Percentiles rank a stretch among this genome's conserved stretches.
Conservation (phyloP, 805 yeast species). For the Candida morakotiae region DNA sequence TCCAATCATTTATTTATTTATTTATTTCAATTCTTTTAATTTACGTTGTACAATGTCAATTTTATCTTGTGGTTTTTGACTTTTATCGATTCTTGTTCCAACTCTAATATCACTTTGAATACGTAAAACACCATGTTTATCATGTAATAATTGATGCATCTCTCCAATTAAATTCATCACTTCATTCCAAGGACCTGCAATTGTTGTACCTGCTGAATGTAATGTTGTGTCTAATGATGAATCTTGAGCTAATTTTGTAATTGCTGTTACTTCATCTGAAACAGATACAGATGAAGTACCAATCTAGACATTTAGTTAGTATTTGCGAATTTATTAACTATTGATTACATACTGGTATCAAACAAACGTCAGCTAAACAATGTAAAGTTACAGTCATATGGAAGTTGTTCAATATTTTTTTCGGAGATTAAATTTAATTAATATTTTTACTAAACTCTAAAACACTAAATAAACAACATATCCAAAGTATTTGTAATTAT, state of each 20-base stretch:
- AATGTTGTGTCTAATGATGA: slow-evolving; percentile 64
- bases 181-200: slow-evolving; percentile 90
- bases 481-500: too few species aligned
- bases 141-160: slow-evolving; percentile 68
- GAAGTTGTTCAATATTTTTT: neutral
- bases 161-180: slow-evolving; percentile 77
- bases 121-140: slow-evolving; percentile 62
- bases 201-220: slow-evolving; percentile 91
- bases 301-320: slow-evolving; percentile 38
- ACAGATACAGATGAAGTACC: slow-evolving; percentile 80
- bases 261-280: slow-evolving; percentile 71
- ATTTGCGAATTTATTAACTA: slow-evolving; percentile 19
- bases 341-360: slow-evolving; percentile 53
- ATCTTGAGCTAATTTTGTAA: slow-evolving; percentile 59
- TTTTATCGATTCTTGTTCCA: slow-evolving; percentile 79
- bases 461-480: too few species aligned
- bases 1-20: neutral
- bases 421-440: too few species aligned
- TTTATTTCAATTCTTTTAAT: slow-evolving; percentile 13
- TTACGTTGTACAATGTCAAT: slow-evolving; percentile 60
- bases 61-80: slow-evolving; percentile 70
- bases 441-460: too few species aligned
- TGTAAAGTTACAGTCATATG: slow-evolving; percentile 39
- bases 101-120: slow-evolving; percentile 84
- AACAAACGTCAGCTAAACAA: slow-evolving; percentile 82